Percentiles rank a stretch among this genome's conserved stretches.
Evolutionary conservation across 2,329 filamentous ascomycete genomes (phyloP).

Genomic region (Cephalotrichum gorgonifer): DNA sequence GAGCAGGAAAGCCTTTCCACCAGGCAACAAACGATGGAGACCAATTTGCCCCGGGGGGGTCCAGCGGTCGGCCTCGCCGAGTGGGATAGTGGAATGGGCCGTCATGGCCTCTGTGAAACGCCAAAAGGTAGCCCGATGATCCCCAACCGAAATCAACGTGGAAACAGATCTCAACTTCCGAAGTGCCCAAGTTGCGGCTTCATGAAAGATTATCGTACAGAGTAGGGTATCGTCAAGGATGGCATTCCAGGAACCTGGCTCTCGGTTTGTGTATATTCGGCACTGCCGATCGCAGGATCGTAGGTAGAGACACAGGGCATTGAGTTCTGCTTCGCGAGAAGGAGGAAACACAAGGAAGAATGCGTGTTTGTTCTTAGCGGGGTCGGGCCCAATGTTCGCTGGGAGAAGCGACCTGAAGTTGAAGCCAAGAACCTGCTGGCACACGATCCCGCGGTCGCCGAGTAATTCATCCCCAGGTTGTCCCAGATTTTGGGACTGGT

Average conservation of each 20-base stretch:
- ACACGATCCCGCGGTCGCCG: slow-evolving; percentile 8
- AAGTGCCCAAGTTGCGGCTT: slow-evolving; percentile 25
- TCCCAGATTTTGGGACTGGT: not conserved
- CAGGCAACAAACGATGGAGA: slow-evolving; percentile 18
- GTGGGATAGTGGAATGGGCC: slow-evolving; percentile 9
- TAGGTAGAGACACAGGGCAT: slow-evolving; percentile 35
- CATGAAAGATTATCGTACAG: slow-evolving; percentile 33
- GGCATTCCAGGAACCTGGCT: slow-evolving; percentile 33
- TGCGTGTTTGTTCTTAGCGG: slow-evolving; percentile 13
- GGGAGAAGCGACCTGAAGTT: slow-evolving; percentile 20
- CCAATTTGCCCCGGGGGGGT: slow-evolving; percentile 10
- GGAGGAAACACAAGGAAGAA: slow-evolving; percentile 42
- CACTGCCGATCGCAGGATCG: slow-evolving; percentile 25
- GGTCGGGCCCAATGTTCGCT: not conserved
- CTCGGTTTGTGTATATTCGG: slow-evolving; percentile 28
- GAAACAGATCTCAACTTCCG: slow-evolving; percentile 27
- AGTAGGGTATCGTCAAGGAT: slow-evolving; percentile 22
- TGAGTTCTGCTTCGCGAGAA: slow-evolving; percentile 19
- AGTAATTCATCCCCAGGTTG: not conserved
- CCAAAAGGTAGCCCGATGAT: slow-evolving; percentile 24
- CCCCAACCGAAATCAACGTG: slow-evolving; percentile 18
- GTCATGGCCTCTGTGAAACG: slow-evolving; percentile 23
- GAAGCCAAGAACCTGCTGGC: slow-evolving; percentile 19
- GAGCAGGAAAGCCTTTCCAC: slow-evolving; percentile 23
- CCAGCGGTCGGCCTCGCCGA: not conserved